phyloP scores from a whole-genome alignment of 768 basidiomycete genomes.

The Pleurotus platypus region DNA sequence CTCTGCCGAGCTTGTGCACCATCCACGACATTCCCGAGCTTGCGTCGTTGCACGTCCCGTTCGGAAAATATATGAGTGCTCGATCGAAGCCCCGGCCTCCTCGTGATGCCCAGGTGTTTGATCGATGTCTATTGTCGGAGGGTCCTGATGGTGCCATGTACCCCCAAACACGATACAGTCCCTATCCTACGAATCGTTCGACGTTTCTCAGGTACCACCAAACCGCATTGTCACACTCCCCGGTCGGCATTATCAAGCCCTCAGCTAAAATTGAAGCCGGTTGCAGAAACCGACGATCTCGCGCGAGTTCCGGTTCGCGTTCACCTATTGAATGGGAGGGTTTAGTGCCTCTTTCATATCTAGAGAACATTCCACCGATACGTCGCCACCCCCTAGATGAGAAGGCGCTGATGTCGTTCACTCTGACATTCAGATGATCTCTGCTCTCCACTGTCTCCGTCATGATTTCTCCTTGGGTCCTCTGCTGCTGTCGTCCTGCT shows the following conservation, averaged over 20 bases:
- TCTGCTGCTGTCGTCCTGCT: too few species aligned
- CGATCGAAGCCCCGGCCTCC: constrained; percentile 39
- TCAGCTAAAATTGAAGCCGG: neutral
- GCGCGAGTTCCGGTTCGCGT: neutral
- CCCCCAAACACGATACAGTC: constrained; percentile 9
- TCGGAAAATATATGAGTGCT: constrained; percentile 62
- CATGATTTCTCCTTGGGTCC: neutral
- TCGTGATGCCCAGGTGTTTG: constrained; percentile 15
- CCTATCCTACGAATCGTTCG: constrained; percentile 1
- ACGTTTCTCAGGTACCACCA: neutral
- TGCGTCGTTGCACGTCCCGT: constrained; percentile 49
- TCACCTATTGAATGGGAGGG: constrained; percentile 14
- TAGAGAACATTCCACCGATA: constrained; percentile 55
- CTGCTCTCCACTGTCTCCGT: neutral
- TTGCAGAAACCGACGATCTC: constrained; percentile 6
- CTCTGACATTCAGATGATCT: constrained; percentile 12
- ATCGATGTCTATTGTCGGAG: constrained; percentile 1
- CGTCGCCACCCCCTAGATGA: constrained; percentile 71
- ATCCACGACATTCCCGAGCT: constrained; percentile 60
- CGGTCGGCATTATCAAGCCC: neutral
- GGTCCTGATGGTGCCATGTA: neutral
- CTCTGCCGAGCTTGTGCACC: constrained; percentile 51
- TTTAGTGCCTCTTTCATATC: constrained; percentile 64
- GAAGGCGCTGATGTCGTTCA: constrained; percentile 62
- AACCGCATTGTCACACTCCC: constrained; percentile 3